Evolutionary conservation across 495 filamentous ascomycete genomes (phyloP), one percentile per base, ranked within the genome.

Genomic region (Thermothielavioides terrestris): DNA sequence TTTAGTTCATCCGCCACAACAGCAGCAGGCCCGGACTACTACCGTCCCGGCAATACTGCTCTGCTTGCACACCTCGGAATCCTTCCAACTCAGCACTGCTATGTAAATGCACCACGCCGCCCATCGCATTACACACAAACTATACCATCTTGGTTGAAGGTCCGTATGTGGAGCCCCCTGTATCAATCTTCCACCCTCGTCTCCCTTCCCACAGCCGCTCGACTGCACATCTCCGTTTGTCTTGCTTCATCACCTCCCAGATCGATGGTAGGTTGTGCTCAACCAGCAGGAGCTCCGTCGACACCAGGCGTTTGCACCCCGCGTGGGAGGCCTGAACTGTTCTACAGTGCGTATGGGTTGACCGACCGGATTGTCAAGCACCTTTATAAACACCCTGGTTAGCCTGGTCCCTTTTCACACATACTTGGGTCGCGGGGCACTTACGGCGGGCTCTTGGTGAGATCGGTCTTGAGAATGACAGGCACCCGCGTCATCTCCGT

Each of bases 361-460:
- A 98, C 76, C 23, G 92, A 95, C 45, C 92, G 89, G 63, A 98
- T 96, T 6, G 92, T 98, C 63, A 98, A 73, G 76, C 92, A 98
- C 45, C 91, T 97, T 53, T 12, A 55, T 35, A 27, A n/a, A n/a
- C n/a, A n/a, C n/a, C n/a, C 49, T 46, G 47, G 52, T 76, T 72
- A 71, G 80, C 65, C 42, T 49, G 15, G 46, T 26, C 9, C 20
- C 4, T 34, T 11, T 2, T 25, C 31, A 23, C 25, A 12, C 22
- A 35, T 21, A 14, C 6, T 2, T 23, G 11, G 25, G 39, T 28
- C 3, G 53, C 31, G 15, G 26, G 5, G 49, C 57, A 86, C 91
- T 74, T 85, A 97, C 88, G 92, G 92, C 70, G 92, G 92, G 67
- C 92, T 97, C 85, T 97, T 98, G 74, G 77, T 87, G 59, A 98